Evolutionary conservation across 2,329 filamentous ascomycete genomes (phyloP).

Genomic region (Talaromyces sp.): DNA sequence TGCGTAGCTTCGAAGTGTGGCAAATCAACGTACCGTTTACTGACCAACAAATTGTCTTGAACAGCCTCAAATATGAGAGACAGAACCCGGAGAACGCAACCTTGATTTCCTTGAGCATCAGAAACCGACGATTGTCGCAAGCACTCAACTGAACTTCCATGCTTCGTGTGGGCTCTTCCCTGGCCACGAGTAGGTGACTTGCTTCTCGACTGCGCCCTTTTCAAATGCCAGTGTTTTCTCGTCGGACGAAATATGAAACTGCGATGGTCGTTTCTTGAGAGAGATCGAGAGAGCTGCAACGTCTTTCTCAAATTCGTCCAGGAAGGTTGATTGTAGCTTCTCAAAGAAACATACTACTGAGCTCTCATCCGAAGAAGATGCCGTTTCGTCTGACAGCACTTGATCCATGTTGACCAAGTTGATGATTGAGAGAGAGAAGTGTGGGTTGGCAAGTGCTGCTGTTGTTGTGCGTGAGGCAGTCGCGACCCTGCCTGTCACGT

Average conservation of each 20-base stretch:
- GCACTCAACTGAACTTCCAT: conserved; percentile 43
- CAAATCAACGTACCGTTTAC: conserved; percentile 46
- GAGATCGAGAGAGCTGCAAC: conserved; percentile 19
- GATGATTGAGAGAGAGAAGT: neutral
- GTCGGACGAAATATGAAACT: conserved; percentile 26
- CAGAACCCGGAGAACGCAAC: conserved; percentile 43
- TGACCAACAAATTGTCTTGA: conserved; percentile 42
- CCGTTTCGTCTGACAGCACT: neutral
- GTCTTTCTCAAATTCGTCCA: conserved; percentile 7
- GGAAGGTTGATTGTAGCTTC: conserved; percentile 4
- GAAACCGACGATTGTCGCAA: neutral
- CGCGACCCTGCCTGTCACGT: neutral
- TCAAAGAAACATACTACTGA: conserved; percentile 5
- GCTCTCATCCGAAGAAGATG: neutral
- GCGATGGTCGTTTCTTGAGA: conserved; percentile 16
- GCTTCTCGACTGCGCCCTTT: conserved; percentile 8
- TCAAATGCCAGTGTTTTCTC: conserved; percentile 8
- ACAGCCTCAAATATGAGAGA: conserved; percentile 51
- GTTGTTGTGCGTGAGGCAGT: neutral
- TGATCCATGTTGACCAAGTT: neutral
- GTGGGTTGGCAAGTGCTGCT: neutral
- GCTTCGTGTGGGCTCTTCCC: conserved; percentile 51
- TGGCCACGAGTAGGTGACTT: conserved; percentile 46
- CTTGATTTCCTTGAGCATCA: conserved; percentile 1
- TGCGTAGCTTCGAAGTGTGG: neutral